phyloP scores from a whole-genome alignment of 441 rosid species.

The Gossypium trilobum region DNA sequence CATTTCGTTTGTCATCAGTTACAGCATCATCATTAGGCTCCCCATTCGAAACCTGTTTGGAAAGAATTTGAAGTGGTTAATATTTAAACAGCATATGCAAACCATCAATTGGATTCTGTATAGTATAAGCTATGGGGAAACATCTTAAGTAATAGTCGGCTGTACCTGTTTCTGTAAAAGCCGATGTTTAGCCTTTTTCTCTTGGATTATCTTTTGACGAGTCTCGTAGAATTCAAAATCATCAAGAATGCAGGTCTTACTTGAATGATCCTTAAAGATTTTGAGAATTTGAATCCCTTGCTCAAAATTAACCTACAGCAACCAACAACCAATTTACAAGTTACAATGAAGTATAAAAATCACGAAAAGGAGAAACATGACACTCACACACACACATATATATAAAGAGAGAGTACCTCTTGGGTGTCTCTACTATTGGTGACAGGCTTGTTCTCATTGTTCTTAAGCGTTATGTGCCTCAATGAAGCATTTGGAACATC shows the following conservation, averaged over 20 bases:
- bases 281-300: conserved; percentile 62
- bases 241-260: conserved; percentile 76
- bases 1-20: conserved; percentile 20
- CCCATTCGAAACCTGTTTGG: conserved; percentile 39
- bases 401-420: conserved; percentile 35
- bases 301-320: conserved; percentile 53
- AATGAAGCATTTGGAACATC: conserved; percentile 55
- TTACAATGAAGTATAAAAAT: conserved; percentile 8
- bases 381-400: not conserved
- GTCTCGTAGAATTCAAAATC: conserved; percentile 84
- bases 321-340: conserved; percentile 1
- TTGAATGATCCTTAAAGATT: conserved; percentile 52
- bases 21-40: conserved; percentile 15
- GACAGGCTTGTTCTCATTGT: conserved; percentile 70
- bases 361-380: not conserved
- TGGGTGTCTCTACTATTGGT: conserved; percentile 79
- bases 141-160: not conserved
- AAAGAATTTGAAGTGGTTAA: not conserved
- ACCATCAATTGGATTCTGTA: not conserved
- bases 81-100: not conserved
- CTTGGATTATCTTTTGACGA: conserved; percentile 71
- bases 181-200: conserved; percentile 61
- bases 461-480: conserved; percentile 53
- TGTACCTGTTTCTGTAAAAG: conserved; percentile 58
- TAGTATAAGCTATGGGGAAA: not conserved